phyloP scores from a whole-genome alignment of 2,329 filamentous ascomycete genomes.

The Paramyrothecium sp. region DNA sequence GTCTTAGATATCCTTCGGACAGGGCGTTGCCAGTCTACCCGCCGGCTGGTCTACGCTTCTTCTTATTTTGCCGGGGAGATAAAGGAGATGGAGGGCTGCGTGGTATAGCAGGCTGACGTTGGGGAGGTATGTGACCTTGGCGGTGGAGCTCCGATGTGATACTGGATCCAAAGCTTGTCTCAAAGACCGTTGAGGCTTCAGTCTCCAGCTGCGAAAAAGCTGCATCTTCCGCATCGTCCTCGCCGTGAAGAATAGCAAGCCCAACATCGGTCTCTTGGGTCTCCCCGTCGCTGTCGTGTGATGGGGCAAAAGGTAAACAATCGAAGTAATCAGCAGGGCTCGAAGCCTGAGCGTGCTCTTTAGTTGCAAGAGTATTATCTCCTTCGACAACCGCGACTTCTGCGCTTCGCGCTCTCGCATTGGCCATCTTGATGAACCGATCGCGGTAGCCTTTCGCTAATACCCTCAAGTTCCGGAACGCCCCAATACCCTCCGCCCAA shows the following conservation, averaged over 20 bases:
- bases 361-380: not conserved
- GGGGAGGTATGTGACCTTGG: too few species aligned
- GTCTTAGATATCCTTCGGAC: too few species aligned
- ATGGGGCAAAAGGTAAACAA: not conserved
- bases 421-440: constrained; percentile 26
- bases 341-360: not conserved
- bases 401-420: constrained; percentile 11
- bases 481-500: constrained; percentile 31
- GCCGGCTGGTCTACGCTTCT: too few species aligned
- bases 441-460: constrained; percentile 33
- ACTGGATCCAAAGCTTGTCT: not conserved
- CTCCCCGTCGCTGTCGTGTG: not conserved
- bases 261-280: not conserved
- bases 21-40: too few species aligned
- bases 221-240: not conserved
- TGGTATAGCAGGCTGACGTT: too few species aligned
- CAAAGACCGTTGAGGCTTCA: not conserved
- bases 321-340: not conserved
- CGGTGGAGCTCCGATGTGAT: too few species aligned
- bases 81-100: too few species aligned
- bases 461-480: constrained; percentile 36
- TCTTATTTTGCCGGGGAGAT: too few species aligned
- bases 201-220: not conserved
- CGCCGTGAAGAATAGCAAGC: not conserved
- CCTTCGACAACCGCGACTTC: not conserved